Percentiles rank a stretch among this genome's conserved stretches.
Conservation (phyloP, 2,329 filamentous ascomycete genomes). For the Calycina herbarum region DNA sequence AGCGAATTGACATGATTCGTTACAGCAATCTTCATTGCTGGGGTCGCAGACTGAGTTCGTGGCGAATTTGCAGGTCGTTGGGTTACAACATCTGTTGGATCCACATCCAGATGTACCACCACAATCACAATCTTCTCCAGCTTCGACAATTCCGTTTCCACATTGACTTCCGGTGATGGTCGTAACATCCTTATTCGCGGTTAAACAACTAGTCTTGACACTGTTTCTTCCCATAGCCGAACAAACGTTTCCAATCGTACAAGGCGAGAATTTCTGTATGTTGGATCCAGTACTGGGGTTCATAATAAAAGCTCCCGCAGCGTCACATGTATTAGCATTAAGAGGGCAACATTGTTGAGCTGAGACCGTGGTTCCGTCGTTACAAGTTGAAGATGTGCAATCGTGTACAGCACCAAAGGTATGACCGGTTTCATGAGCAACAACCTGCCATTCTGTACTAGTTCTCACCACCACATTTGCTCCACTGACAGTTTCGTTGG, state of each 20-base stretch:
- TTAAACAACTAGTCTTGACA: slow-evolving; percentile 74
- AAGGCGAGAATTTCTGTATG: slow-evolving; percentile 81
- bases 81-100: slow-evolving; percentile 78
- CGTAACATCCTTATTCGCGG: slow-evolving; percentile 79
- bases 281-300: slow-evolving; percentile 79
- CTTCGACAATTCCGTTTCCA: slow-evolving; percentile 95
- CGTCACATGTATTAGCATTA: slow-evolving; percentile 66
- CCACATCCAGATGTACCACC: slow-evolving; percentile 73
- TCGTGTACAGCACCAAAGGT: slow-evolving; percentile 97
- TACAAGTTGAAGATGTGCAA: slow-evolving; percentile 70
- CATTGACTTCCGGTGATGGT: slow-evolving; percentile 84
- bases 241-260: slow-evolving; percentile 92
- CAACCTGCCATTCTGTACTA: slow-evolving; percentile 86
- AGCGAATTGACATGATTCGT: slow-evolving; percentile 64
- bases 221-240: slow-evolving; percentile 76
- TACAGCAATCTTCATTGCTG: slow-evolving; percentile 81
- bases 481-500: slow-evolving; percentile 73
- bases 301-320: slow-evolving; percentile 84
- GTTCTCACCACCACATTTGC: slow-evolving; percentile 89
- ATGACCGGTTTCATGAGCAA: slow-evolving; percentile 91
- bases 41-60: slow-evolving; percentile 72
- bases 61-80: slow-evolving; percentile 83
- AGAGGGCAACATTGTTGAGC: slow-evolving; percentile 79
- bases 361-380: slow-evolving; percentile 56
- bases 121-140: slow-evolving; percentile 94